These are phyloP conservation scores for Salix viminalis DNA, from an alignment of 345 rosid species.

Conservation along the genomic window DNA sequence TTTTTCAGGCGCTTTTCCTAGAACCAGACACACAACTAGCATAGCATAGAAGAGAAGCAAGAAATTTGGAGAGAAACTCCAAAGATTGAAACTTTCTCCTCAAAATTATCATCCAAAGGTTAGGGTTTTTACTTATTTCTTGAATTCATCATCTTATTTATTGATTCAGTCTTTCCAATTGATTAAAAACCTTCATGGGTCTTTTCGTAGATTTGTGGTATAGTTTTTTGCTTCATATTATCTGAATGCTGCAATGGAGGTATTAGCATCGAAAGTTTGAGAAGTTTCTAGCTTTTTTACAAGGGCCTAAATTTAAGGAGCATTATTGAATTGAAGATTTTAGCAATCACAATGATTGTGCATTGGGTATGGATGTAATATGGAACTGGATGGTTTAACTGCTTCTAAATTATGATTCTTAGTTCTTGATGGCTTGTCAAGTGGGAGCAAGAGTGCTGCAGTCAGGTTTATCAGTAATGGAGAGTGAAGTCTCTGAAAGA, in stretches of 20 bases:
- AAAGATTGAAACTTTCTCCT: neutral
- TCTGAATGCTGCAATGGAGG: neutral
- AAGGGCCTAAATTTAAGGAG: neutral
- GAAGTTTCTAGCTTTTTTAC: neutral
- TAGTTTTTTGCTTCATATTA: neutral
- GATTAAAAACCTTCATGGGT: neutral
- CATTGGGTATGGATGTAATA: neutral
- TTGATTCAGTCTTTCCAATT: neutral
- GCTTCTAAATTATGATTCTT: constrained; percentile 1
- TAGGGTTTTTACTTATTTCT: neutral
- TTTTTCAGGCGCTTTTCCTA: neutral
- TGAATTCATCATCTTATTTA: neutral
- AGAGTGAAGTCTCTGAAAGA: constrained; percentile 31
- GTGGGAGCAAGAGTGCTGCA: constrained; percentile 32
- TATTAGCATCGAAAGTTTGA: neutral
- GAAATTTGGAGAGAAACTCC: neutral
- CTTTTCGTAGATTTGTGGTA: neutral
- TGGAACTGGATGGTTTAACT: neutral
- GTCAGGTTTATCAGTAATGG: constrained; percentile 28
- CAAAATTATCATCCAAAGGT: neutral
- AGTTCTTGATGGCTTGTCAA: constrained; percentile 52
- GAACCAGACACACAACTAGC: neutral
- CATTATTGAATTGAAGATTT: constrained; percentile 3
- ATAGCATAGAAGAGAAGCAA: neutral
- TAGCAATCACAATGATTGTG: neutral